Percentiles rank a stretch among this genome's conserved stretches.
Evolutionary conservation across 768 basidiomycete genomes (phyloP).

Genomic region (Mrakia hoshinonis): DNA sequence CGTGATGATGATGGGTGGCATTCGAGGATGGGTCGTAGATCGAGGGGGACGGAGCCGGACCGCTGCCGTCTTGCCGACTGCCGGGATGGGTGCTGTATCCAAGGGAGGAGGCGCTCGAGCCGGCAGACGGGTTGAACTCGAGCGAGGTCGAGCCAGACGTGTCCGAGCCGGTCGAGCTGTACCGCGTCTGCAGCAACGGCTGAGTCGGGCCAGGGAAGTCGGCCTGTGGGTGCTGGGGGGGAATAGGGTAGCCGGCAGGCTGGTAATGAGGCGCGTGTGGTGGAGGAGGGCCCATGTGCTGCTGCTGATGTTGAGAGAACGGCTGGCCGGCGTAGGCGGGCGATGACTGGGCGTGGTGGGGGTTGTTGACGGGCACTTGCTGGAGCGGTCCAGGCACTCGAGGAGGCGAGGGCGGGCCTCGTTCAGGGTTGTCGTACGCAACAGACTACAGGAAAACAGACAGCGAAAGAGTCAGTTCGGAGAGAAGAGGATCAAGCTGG

Average conservation of each 20-base stretch:
- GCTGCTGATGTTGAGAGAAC: no score
- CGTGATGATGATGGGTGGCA: neutral
- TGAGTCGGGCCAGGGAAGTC: neutral
- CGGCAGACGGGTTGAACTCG: neutral
- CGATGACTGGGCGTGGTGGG: neutral
- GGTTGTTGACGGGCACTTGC: neutral
- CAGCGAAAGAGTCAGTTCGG: neutral
- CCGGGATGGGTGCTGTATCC: neutral
- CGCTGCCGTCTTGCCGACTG: neutral
- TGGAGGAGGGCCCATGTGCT: neutral
- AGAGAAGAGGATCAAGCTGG: neutral
- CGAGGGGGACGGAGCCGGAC: neutral
- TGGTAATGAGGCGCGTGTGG: neutral
- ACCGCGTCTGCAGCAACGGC: neutral
- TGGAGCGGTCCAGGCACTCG: neutral
- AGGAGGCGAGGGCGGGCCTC: neutral
- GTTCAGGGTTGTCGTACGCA: conserved; percentile 10
- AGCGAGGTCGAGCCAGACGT: neutral
- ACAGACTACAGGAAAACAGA: conserved; percentile 2
- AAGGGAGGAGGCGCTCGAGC: neutral
- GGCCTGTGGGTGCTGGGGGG: neutral
- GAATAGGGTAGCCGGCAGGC: neutral
- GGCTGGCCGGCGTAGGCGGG: no score
- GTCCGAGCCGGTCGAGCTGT: neutral
- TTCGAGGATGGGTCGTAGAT: neutral